These are phyloP conservation scores for Citrullus colocynthis DNA, from an alignment of 306 rosid genomes.

Conservation along the genomic window DNA sequence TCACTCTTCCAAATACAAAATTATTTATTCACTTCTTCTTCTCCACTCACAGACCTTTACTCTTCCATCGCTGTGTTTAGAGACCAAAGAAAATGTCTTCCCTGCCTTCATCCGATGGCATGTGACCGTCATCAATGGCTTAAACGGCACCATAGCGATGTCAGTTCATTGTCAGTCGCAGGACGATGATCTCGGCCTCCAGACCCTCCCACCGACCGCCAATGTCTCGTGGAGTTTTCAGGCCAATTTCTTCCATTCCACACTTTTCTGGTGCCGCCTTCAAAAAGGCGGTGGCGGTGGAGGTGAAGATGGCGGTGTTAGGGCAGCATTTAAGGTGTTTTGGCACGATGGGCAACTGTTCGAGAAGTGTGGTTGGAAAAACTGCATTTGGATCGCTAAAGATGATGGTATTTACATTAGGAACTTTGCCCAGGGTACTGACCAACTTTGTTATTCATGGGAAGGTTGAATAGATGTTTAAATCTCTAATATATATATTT, in stretches of 20 bases:
- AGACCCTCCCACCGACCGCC: background rate
- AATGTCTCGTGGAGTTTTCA: slow-evolving; percentile 10
- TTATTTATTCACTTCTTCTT: background rate
- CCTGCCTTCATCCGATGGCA: slow-evolving; percentile 10
- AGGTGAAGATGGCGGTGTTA: too few species aligned
- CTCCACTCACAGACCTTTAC: background rate
- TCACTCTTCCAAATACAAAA: background rate
- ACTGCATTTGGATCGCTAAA: slow-evolving; percentile 16
- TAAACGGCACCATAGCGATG: background rate
- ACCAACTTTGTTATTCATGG: background rate
- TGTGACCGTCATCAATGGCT: background rate
- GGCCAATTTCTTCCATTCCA: background rate
- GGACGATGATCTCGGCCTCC: slow-evolving; percentile 15
- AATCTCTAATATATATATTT: background rate
- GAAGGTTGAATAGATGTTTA: background rate
- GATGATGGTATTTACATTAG: slow-evolving; percentile 11
- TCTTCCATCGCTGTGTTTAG: background rate
- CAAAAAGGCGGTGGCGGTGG: background rate
- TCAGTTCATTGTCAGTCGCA: slow-evolving; percentile 9
- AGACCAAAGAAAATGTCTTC: background rate
- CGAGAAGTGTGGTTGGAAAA: slow-evolving; percentile 6
- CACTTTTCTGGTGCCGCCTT: slow-evolving; percentile 12
- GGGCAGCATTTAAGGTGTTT: slow-evolving; percentile 3
- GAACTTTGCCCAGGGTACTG: background rate
- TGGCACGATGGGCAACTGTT: background rate